Conservation (phyloP, 805 yeast species). For the Barnettozyma sp. region DNA sequence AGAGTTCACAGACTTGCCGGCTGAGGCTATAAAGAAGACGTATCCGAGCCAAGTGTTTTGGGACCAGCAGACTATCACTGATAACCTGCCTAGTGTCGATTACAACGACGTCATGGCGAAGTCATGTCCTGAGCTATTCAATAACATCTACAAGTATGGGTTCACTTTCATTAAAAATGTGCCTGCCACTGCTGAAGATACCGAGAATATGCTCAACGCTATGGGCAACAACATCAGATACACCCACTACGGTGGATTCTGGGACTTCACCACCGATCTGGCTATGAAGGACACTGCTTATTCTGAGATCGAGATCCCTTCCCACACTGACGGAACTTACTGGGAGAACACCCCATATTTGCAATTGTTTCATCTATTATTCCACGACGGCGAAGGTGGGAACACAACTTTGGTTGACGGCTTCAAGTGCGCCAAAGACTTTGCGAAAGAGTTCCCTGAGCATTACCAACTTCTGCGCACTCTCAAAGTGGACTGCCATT, state of each 20-base stretch:
- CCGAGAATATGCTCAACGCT: conserved; percentile 49
- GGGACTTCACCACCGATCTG: conserved; percentile 70
- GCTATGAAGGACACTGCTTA: conserved; percentile 66
- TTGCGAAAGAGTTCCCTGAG: conserved; percentile 41
- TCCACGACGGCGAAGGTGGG: conserved; percentile 63
- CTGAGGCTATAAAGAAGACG: conserved; percentile 31
- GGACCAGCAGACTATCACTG: conserved; percentile 34
- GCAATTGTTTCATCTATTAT: conserved; percentile 58
- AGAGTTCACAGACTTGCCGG: conserved; percentile 29
- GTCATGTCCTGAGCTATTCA: conserved; percentile 13
- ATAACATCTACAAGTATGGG: conserved; percentile 35
- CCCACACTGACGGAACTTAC: conserved; percentile 71
- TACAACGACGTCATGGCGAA: conserved; percentile 40
- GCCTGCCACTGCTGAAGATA: conserved; percentile 53
- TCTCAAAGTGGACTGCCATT: conserved; percentile 57
- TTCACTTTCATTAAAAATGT: conserved; percentile 55
- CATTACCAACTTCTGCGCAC: conserved; percentile 43
- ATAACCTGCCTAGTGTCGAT: conserved; percentile 29
- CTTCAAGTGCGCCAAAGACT: conserved; percentile 48
- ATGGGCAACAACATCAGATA: conserved; percentile 52
- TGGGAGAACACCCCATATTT: conserved; percentile 70
- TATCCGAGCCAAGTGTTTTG: conserved; percentile 36
- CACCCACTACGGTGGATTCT: conserved; percentile 75
- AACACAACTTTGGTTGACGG: conserved; percentile 63
- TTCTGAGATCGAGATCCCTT: conserved; percentile 55